These are phyloP conservation scores for Platismatia glauca DNA, from an alignment of 495 filamentous ascomycete species.

Conservation along the genomic window DNA sequence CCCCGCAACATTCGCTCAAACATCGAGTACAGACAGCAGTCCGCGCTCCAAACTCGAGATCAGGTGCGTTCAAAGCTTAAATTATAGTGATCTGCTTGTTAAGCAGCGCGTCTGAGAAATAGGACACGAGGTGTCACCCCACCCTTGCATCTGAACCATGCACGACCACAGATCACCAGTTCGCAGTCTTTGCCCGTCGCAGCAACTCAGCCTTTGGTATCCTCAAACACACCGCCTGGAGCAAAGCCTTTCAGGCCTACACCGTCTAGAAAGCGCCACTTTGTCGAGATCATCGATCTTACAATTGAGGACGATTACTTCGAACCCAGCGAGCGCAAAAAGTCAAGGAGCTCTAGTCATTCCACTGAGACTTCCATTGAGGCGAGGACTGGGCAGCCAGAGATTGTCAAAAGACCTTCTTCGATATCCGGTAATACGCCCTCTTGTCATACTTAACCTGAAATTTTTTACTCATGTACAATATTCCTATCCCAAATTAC, in stretches of 20 bases:
- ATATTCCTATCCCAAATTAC: background rate
- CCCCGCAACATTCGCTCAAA: background rate
- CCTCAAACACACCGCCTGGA: background rate
- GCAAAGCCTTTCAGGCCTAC: background rate
- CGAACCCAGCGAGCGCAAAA: constrained; percentile 1
- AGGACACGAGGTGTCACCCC: background rate
- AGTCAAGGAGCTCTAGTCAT: constrained; percentile 14
- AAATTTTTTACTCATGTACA: background rate
- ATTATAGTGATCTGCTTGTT: background rate
- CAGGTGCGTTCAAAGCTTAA: background rate
- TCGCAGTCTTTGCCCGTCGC: background rate
- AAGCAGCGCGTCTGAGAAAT: background rate
- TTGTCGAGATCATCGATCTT: constrained; percentile 7
- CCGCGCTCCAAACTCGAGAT: background rate
- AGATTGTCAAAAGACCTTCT: background rate
- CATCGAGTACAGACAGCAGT: background rate
- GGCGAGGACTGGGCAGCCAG: background rate
- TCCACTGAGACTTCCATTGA: constrained; percentile 2
- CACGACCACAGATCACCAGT: background rate
- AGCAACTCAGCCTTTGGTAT: background rate
- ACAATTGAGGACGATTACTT: constrained; percentile 10
- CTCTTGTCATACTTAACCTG: background rate
- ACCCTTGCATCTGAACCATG: background rate
- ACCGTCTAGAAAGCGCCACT: background rate
- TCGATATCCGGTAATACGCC: background rate